Evolutionary conservation across 768 basidiomycete genomes (phyloP).

Genomic region (Russula dissimulans): DNA sequence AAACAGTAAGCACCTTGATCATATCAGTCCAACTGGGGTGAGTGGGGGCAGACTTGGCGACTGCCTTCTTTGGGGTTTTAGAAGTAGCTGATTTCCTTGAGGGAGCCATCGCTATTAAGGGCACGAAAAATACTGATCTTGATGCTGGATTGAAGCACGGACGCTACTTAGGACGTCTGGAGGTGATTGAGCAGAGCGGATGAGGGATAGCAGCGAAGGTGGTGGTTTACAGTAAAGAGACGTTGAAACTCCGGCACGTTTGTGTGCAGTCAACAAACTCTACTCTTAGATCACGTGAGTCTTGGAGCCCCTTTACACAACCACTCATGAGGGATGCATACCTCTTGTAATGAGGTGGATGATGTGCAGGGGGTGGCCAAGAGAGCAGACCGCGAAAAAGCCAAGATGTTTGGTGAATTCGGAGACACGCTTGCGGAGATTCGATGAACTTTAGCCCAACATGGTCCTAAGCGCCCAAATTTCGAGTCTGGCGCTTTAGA

Average conservation of each 20-base stretch:
- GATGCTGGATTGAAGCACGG: conserved; percentile 16
- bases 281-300: conserved; percentile 22
- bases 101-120: conserved; percentile 31
- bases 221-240: conserved; percentile 34
- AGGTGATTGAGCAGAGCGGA: conserved; percentile 20
- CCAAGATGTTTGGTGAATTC: background rate
- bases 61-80: conserved; percentile 42
- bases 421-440: conserved; percentile 5
- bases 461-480: background rate
- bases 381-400: background rate
- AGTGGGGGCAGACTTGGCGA: conserved; percentile 30
- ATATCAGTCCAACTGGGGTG: conserved; percentile 66
- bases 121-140: conserved; percentile 25
- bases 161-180: conserved; percentile 14
- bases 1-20: conserved; percentile 54
- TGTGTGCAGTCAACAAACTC: conserved; percentile 21
- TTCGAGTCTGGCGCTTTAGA: background rate
- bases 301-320: conserved; percentile 11
- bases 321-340: background rate
- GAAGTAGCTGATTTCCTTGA: conserved; percentile 34
- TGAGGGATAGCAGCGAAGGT: conserved; percentile 32
- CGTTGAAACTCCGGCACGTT: conserved; percentile 23
- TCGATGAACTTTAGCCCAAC: background rate
- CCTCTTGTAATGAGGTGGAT: background rate
- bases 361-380: background rate